Evolutionary conservation across 495 filamentous ascomycete species (phyloP).

Genomic region (Parmelia sp.): DNA sequence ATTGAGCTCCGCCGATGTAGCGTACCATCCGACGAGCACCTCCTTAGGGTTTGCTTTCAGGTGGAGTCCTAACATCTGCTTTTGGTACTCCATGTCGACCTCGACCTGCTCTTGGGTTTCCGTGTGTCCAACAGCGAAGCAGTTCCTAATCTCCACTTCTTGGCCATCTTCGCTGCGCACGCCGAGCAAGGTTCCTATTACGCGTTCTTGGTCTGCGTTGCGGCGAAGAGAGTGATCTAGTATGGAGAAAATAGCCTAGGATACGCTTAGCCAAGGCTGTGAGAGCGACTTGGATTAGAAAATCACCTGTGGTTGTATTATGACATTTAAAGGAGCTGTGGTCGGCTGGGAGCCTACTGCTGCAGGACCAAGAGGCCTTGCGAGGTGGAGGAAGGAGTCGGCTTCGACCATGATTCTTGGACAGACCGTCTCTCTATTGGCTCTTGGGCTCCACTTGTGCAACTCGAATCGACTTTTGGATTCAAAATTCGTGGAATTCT

Average conservation of each 20-base stretch:
- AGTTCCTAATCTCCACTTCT: slow-evolving; percentile 89
- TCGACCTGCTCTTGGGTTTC: slow-evolving; percentile 98
- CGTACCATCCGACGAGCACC: slow-evolving; percentile 95
- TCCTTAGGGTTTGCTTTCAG: slow-evolving; percentile 91
- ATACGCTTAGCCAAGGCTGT: not conserved
- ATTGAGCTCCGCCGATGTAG: slow-evolving; percentile 90
- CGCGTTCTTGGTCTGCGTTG: slow-evolving; percentile 81
- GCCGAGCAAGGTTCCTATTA: slow-evolving; percentile 92
- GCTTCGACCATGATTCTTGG: slow-evolving; percentile 60
- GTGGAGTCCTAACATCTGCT: slow-evolving; percentile 93
- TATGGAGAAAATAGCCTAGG: slow-evolving; percentile 87
- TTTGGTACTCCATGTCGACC: slow-evolving; percentile 99
- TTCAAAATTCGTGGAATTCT: not conserved
- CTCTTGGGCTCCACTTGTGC: not conserved
- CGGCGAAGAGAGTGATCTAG: slow-evolving; percentile 92
- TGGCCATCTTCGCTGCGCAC: slow-evolving; percentile 89
- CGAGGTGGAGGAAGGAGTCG: slow-evolving; percentile 87
- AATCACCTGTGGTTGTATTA: slow-evolving; percentile 79
- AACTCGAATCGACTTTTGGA: not conserved
- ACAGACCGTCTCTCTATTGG: not conserved
- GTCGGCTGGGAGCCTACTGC: slow-evolving; percentile 69
- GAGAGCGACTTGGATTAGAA: not conserved
- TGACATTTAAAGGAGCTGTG: slow-evolving; percentile 83
- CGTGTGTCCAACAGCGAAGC: slow-evolving; percentile 95
- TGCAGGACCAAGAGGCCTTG: slow-evolving; percentile 80